Evolutionary conservation across 768 basidiomycete species (phyloP).

Genomic region (Pisolithus sp.): DNA sequence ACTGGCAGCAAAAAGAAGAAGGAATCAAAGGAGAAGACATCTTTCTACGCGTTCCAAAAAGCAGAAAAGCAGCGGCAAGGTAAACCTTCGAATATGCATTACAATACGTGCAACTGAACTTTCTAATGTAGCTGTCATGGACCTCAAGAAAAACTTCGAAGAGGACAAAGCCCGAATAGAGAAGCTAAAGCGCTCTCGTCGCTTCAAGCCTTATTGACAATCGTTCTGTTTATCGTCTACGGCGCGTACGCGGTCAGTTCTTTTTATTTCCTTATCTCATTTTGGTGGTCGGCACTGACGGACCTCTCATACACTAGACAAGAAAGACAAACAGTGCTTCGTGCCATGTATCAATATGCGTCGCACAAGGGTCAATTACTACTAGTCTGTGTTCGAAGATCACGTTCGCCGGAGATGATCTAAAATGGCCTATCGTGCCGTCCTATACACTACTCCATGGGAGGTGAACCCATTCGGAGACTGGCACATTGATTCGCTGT

Average conservation of each 20-base stretch:
- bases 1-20: constrained; percentile 42
- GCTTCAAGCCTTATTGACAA: constrained; percentile 81
- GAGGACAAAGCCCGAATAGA: constrained; percentile 63
- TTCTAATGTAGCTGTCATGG: constrained; percentile 40
- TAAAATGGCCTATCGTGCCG: no score
- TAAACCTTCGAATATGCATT: constrained; percentile 25
- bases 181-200: constrained; percentile 55
- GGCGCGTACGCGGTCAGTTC: constrained; percentile 7
- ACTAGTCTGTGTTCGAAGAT: background rate
- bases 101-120: background rate
- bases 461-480: no score
- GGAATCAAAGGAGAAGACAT: constrained; percentile 60
- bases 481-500: no score
- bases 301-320: background rate
- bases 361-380: background rate
- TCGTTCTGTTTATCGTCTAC: background rate
- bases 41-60: constrained; percentile 88
- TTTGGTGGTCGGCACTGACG: background rate
- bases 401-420: background rate
- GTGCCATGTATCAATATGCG: background rate
- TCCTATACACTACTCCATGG: no score
- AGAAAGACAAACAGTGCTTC: background rate
- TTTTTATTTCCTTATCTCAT: background rate
- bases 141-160: constrained; percentile 75
- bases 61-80: constrained; percentile 85